Conservation (phyloP, 1,284 basidiomycete species). For the Ustilago cynodontis region DNA sequence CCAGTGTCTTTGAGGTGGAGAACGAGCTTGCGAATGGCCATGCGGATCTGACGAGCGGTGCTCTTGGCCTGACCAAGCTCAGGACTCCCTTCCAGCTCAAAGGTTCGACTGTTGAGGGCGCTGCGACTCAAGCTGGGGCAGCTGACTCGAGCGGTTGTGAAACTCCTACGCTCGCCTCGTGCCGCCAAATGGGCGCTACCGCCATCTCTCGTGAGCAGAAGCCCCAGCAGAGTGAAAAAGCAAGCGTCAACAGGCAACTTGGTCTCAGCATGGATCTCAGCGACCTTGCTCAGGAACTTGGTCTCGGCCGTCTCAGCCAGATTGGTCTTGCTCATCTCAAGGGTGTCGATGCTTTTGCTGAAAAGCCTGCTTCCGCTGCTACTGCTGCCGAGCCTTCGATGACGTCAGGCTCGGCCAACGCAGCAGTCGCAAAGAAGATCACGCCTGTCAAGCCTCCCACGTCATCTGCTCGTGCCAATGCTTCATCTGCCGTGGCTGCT, state of each 20-base stretch:
- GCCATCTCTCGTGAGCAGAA: conserved; percentile 1
- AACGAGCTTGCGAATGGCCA: conserved; percentile 5
- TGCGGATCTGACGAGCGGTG: background rate
- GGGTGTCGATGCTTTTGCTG: conserved; percentile 28
- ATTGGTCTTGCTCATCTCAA: conserved; percentile 44
- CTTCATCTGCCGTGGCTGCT: background rate
- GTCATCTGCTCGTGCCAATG: conserved; percentile 35
- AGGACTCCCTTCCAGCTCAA: conserved; percentile 46
- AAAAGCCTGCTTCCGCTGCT: conserved; percentile 22
- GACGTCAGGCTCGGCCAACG: conserved; percentile 3
- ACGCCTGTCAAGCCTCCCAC: conserved; percentile 50
- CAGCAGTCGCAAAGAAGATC: conserved; percentile 10
- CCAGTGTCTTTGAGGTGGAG: conserved; percentile 42
- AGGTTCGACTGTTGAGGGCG: conserved; percentile 3
- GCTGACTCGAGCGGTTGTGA: conserved; percentile 53
- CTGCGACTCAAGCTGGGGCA: conserved; percentile 1
- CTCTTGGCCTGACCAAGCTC: conserved; percentile 19
- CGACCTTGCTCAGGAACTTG: conserved; percentile 52
- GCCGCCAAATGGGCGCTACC: conserved; percentile 34
- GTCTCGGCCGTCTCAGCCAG: conserved; percentile 52
- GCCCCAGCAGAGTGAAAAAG: conserved; percentile 10
- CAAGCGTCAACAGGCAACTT: conserved; percentile 30
- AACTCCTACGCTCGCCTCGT: conserved; percentile 51
- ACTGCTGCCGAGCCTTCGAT: background rate
- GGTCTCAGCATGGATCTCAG: conserved; percentile 53